Evolutionary conservation across 441 rosid species (phyloP).

Genomic region (Jatropha multifida): DNA sequence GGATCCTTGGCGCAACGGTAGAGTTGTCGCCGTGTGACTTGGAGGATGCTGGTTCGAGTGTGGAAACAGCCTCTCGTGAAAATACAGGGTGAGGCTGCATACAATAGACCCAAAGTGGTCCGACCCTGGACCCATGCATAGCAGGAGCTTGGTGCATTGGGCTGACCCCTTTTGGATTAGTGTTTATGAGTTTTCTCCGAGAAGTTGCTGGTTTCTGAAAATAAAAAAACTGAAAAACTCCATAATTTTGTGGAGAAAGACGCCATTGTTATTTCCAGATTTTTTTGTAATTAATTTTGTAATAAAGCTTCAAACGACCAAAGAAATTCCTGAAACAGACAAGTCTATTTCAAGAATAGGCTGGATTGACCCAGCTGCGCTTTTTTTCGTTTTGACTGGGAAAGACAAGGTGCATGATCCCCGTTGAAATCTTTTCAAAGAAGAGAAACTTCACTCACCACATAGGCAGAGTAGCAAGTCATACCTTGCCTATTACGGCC

Average conservation of each 20-base stretch:
- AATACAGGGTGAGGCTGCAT: no score
- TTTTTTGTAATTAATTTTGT: not conserved
- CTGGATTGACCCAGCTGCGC: no score
- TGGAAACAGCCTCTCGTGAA: no score
- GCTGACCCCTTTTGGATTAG: no score
- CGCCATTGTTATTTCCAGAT: not conserved
- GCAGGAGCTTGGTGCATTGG: no score
- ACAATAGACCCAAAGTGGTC: no score
- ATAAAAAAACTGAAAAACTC: not conserved
- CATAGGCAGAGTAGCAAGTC: constrained; percentile 4
- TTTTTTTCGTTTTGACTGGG: no score
- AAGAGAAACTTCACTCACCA: not conserved
- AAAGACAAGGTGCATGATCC: no score
- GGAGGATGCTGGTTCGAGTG: no score
- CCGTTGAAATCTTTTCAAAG: not conserved
- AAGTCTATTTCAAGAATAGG: not conserved
- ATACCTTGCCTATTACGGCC: constrained; percentile 71
- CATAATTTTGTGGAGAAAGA: not conserved
- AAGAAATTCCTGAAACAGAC: not conserved
- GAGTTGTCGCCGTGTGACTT: no score
- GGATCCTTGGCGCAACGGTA: no score
- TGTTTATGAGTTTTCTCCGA: not conserved
- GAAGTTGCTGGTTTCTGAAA: not conserved
- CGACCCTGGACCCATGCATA: no score
- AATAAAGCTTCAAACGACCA: constrained; percentile 5